Conservation (phyloP, 2,329 filamentous ascomycete genomes). For the Arthrobotrys conoides region DNA sequence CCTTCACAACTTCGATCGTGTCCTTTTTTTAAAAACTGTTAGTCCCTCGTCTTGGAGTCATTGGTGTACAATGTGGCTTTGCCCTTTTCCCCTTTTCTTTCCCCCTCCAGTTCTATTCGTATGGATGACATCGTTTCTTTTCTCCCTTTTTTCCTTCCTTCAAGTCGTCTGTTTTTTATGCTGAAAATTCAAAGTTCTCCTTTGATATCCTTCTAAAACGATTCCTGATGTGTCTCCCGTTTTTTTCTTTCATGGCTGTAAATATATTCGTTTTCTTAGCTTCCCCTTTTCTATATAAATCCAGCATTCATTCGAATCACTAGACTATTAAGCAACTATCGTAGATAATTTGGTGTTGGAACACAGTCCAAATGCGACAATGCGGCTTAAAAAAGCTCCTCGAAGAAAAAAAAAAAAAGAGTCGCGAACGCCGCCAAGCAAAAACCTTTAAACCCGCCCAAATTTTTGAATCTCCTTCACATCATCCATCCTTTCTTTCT, state of each 20-base stretch:
- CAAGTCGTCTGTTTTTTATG: neutral
- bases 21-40: slow-evolving; percentile 13
- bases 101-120: neutral
- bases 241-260: slow-evolving; percentile 23
- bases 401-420: neutral
- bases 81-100: neutral
- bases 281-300: neutral
- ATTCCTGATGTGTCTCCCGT: neutral
- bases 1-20: neutral
- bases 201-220: slow-evolving; percentile 36
- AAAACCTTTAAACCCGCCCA: slow-evolving; percentile 38
- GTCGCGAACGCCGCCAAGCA: slow-evolving; percentile 27
- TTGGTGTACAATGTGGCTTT: slow-evolving; percentile 58
- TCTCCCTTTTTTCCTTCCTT: slow-evolving; percentile 19
- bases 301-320: neutral
- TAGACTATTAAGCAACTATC: too few relatives aligned
- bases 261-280: slow-evolving; percentile 26
- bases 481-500: too few relatives aligned
- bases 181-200: neutral
- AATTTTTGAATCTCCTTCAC: slow-evolving; percentile 3
- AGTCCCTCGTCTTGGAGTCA: slow-evolving; percentile 45
- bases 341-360: too few relatives aligned
- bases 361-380: neutral
- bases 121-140: slow-evolving; percentile 35
- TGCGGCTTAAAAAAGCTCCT: slow-evolving; percentile 24